Evolutionary conservation across 2,329 filamentous ascomycete genomes (phyloP), one percentile per base, ranked within the genome.

Genomic region (Pseudomassariella vexata): DNA sequence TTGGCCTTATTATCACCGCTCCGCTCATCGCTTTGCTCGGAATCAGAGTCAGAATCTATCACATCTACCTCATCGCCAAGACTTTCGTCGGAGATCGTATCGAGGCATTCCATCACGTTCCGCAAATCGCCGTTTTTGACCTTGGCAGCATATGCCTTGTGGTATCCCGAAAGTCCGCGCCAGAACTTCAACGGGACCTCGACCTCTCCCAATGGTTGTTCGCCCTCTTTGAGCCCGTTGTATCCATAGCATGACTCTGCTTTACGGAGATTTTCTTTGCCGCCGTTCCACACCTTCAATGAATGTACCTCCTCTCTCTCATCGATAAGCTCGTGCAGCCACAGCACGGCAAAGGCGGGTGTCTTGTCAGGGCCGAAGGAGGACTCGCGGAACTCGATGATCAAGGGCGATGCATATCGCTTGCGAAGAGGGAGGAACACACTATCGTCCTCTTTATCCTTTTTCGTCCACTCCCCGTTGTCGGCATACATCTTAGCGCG

Each of bases 261-360:
- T 52, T 58, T 39, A 49, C 44, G 45, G 37, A 68, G 38, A 46
- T 65, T 38, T 41, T 70, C 54, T 50, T 79, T 62, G 42, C 81
- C 70, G 16, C 80, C 78, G 48, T 77, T 79, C 76, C 79, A 87
- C 3, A 87, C 69, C 5, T 73, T 58, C 3, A 87, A 49, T 5
- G 64, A 66, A 7, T 82, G 45, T 1, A 68, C 73, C 25, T 66
- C 60, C 32, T 79, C 68, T 45, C 83, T 73, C 37, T 85, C 82
- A 36, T 87, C 82, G 0, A 68, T 59, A 1, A 87, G 62, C n/a
- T 85, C 75, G 40, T 76, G 74, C 12, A 85, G 63, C 82, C 82
- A 85, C 2, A 84, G 57, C 3, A 83, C 66, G 6, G 70, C 68
- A 44, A 83, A 82, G 0, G 76, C 80, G 2, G 67, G 59, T 0